These are phyloP conservation scores for Fusarium incarnatum DNA, from an alignment of 2,329 filamentous ascomycete genomes.

Conservation along the genomic window DNA sequence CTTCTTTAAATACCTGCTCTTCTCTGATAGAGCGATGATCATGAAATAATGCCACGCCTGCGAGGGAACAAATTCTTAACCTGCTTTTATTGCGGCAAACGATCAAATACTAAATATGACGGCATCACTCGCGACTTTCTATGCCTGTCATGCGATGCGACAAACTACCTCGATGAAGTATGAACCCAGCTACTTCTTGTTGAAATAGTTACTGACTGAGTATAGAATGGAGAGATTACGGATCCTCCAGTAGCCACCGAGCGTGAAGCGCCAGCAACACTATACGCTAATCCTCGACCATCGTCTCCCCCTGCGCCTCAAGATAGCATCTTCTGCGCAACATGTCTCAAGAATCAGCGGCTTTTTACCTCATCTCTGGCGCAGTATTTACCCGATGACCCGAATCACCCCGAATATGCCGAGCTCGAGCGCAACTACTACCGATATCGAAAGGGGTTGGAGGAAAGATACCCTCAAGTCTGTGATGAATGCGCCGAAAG, in stretches of 20 bases:
- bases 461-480: slow-evolving; percentile 88
- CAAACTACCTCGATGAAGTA: slow-evolving; percentile 91
- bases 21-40: slow-evolving; percentile 10
- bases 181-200: fast-evolving
- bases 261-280: slow-evolving; percentile 55
- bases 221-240: slow-evolving; percentile 85
- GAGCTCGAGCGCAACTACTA: slow-evolving; percentile 76
- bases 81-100: slow-evolving; percentile 88
- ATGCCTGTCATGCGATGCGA: slow-evolving; percentile 83
- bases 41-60: slow-evolving; percentile 57
- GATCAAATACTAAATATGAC: slow-evolving; percentile 70
- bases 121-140: slow-evolving; percentile 73
- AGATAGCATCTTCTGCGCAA: slow-evolving; percentile 72
- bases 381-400: slow-evolving; percentile 78
- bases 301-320: slow-evolving; percentile 24
- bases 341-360: slow-evolving; percentile 89
- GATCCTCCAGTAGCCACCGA: slow-evolving; percentile 78
- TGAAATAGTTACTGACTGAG: slow-evolving; percentile 7
- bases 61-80: slow-evolving; percentile 61
- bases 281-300: slow-evolving; percentile 61
- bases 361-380: slow-evolving; percentile 80
- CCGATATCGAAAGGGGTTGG: slow-evolving; percentile 76
- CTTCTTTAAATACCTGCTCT: not conserved
- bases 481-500: slow-evolving; percentile 83
- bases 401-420: slow-evolving; percentile 74